phyloP scores from a whole-genome alignment of 2,329 filamentous ascomycete species.

The Phaeosphaeriaceae sp. region DNA sequence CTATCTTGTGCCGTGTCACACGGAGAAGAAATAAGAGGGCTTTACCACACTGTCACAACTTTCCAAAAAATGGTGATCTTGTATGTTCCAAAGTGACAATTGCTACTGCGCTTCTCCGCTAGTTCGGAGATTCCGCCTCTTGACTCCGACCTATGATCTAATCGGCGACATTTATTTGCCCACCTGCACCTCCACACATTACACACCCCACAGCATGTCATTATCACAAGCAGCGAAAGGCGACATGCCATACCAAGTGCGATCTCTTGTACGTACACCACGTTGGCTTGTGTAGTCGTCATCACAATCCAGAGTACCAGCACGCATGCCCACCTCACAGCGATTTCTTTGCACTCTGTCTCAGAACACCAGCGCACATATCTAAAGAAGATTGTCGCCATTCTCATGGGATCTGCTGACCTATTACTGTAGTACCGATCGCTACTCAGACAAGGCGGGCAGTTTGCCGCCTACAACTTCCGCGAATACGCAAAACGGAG shows the following conservation, averaged over 20 bases:
- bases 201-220: constrained; percentile 37
- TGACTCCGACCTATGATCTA: constrained; percentile 45
- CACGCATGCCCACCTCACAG: not conserved
- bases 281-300: not conserved
- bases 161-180: constrained; percentile 35
- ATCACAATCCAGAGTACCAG: not conserved
- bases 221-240: constrained; percentile 44
- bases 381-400: not conserved
- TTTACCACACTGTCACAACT: not conserved
- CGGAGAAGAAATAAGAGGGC: not conserved
- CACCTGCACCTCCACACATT: constrained; percentile 30
- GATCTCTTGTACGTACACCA: constrained; percentile 46
- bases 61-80: not conserved
- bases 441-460: constrained; percentile 81
- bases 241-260: constrained; percentile 49
- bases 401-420: constrained; percentile 6
- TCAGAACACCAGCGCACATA: not conserved
- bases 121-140: constrained; percentile 39
- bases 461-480: constrained; percentile 97
- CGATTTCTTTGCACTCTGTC: not conserved
- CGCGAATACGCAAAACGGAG: constrained; percentile 93
- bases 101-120: constrained; percentile 10
- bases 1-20: not conserved
- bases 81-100: not conserved
- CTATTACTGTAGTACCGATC: constrained; percentile 76